Base-by-base conservation (phyloP, 148 eudicot genomes). In the Fagopyrum tataricum region DNA sequence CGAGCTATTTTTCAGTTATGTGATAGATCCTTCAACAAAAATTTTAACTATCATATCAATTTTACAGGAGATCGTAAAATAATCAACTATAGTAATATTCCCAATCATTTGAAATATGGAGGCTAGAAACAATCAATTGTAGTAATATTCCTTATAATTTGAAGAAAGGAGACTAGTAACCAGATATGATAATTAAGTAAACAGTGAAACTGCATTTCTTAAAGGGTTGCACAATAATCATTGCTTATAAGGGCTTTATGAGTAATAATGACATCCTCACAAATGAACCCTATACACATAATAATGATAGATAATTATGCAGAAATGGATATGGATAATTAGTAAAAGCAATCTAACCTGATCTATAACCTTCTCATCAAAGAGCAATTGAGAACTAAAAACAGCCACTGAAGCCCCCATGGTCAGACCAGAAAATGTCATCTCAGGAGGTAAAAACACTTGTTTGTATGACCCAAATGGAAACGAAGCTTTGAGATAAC, bases 401-500 rank as follows among this genome's bases (percentile, higher is more conserved):
- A 95, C 82, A 74, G 86, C 78, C 84, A 88, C 78, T 15, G 99
- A 91, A 62, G 96, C 97, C 73, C 99, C 99, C 78, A 84, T 70
- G 77, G 86, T 92, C 59, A 78, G 76, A 4, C 92, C 85, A 73
- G 99, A 90, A 74, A 90, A 61, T 70, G 92, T 85, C 91, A 86
- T 92, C 82, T 90, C 94, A 66, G 99, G 96, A 78, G 90, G 76
- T 75, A 95, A 85, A 83, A 92, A 95, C 75, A 95, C 91, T 87
- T 95, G 99, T 77, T 84, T 85, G 82, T 95, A 95, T 26, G 97
- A 92, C 55, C 96, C 96, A 82, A 95, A 95, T 72, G 99, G 99
- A 82, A 92, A 95, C 72, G 82, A 70, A 46, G 87, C 80, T 74
- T 85, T 85, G 66, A 95, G 97, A 76, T 90, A 91, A 44, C 80